These are phyloP conservation scores for Malassezia sp. DNA, from an alignment of 1,284 basidiomycete species.

Conservation along the genomic window DNA sequence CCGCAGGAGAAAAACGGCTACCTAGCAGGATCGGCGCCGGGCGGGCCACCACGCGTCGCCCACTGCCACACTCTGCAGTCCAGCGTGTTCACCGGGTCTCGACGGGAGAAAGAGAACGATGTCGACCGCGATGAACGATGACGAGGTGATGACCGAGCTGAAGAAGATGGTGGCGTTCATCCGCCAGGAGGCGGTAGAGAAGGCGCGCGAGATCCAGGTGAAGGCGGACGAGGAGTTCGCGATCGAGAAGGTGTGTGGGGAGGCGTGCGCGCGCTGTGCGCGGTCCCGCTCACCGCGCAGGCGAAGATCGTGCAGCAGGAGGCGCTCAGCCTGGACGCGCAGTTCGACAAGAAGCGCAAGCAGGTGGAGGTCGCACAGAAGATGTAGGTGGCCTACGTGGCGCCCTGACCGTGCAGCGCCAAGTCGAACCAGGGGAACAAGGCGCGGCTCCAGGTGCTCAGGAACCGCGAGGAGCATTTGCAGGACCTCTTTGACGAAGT, in stretches of 20 bases:
- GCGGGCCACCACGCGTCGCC: no score
- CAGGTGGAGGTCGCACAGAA: slow-evolving; percentile 41
- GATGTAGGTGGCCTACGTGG: slow-evolving; percentile 29
- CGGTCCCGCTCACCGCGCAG: slow-evolving; percentile 6
- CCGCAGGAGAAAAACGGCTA: no score
- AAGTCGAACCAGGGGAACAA: slow-evolving; percentile 87
- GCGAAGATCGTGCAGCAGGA: slow-evolving; percentile 45
- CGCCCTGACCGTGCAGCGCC: slow-evolving; percentile 56
- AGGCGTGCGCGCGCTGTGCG: no score
- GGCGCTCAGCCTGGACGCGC: slow-evolving; percentile 36
- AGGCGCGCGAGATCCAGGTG: slow-evolving; percentile 46
- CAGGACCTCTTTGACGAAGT: slow-evolving; percentile 75
- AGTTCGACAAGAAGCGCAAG: slow-evolving; percentile 44
- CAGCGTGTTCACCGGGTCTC: no score
- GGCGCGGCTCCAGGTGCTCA: slow-evolving; percentile 82
- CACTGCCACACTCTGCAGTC: no score
- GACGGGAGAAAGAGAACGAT: no score
- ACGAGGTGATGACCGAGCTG: slow-evolving; percentile 92
- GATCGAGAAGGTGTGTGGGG: slow-evolving; percentile 40
- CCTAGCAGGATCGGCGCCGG: no score
- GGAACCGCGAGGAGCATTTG: slow-evolving; percentile 81
- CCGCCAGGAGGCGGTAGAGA: slow-evolving; percentile 46
- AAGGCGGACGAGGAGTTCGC: slow-evolving; percentile 46
- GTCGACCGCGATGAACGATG: slow-evolving; percentile 69
- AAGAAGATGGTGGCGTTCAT: slow-evolving; percentile 70